These are phyloP conservation scores for Jatropha curcas DNA, from an alignment of 345 rosid species.

Conservation along the genomic window DNA sequence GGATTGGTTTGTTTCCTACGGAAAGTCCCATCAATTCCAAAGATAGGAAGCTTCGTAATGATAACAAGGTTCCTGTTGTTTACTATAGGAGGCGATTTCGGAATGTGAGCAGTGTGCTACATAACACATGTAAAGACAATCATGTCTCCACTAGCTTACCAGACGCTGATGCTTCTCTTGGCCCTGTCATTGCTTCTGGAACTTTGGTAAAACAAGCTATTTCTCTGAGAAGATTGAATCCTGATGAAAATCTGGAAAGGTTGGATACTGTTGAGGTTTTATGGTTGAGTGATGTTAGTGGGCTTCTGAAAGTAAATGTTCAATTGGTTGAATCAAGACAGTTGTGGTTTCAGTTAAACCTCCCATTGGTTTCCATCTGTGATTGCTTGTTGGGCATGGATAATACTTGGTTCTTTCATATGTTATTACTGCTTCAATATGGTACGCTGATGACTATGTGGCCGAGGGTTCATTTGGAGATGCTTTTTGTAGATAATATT, in stretches of 20 bases:
- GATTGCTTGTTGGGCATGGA: conserved; percentile 36
- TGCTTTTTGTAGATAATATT: conserved; percentile 71
- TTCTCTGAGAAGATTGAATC: conserved; percentile 29
- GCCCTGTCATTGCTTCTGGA: conserved; percentile 26
- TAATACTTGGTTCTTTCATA: conserved; percentile 44
- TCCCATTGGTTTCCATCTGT: conserved; percentile 37
- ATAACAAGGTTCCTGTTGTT: conserved; percentile 59
- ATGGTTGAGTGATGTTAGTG: conserved; percentile 41
- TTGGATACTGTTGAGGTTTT: background rate
- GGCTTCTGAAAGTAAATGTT: conserved; percentile 38
- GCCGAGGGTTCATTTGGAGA: conserved; percentile 86
- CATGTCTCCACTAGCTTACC: conserved; percentile 13
- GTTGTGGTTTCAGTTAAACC: conserved; percentile 41
- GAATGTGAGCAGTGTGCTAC: conserved; percentile 28
- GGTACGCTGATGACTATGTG: conserved; percentile 55
- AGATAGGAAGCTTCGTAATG: conserved; percentile 38
- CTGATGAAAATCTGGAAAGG: conserved; percentile 29
- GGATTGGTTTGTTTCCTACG: conserved; percentile 35
- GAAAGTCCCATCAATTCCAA: conserved; percentile 36
- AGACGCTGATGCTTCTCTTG: conserved; percentile 24
- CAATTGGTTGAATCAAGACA: conserved; percentile 35
- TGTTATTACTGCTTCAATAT: conserved; percentile 46
- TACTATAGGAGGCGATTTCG: conserved; percentile 78
- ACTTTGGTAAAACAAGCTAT: conserved; percentile 30
- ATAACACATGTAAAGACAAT: conserved; percentile 23